Evolutionary conservation across 352 stramenopile species (phyloP).

Genomic region (Phytophthora citrophthora): DNA sequence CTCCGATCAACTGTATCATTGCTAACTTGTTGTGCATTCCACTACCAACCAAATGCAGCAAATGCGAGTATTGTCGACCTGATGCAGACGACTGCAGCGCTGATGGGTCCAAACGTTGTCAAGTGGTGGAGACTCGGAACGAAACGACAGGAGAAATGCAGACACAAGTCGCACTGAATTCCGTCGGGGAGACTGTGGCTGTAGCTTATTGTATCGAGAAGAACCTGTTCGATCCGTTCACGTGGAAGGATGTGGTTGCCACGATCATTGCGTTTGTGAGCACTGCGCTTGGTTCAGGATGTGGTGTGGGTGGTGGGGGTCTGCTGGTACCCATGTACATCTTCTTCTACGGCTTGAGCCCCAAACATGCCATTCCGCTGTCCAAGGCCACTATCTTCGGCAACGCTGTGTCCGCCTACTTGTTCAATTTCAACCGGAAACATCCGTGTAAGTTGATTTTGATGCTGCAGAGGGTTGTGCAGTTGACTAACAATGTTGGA

Average conservation of each 20-base stretch:
- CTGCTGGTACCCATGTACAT: constrained; percentile 98
- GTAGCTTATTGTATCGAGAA: constrained; percentile 84
- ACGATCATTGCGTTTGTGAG: constrained; percentile 81
- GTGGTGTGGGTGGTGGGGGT: constrained; percentile 93
- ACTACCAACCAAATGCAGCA: constrained; percentile 31
- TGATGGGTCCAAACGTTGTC: constrained; percentile 70
- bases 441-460: constrained; percentile 79
- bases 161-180: constrained; percentile 40
- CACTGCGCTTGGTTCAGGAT: constrained; percentile 90
- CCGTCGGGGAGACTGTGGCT: constrained; percentile 35
- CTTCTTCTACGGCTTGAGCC: constrained; percentile 91
- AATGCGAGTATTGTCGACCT: constrained; percentile 73
- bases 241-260: constrained; percentile 66
- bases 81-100: constrained; percentile 63
- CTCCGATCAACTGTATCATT: constrained; percentile 7
- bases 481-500: constrained; percentile 11
- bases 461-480: neutral
- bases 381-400: constrained; percentile 98
- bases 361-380: constrained; percentile 98
- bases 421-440: constrained; percentile 94
- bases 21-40: constrained; percentile 7
- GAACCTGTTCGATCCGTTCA: constrained; percentile 81
- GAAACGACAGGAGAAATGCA: constrained; percentile 44
- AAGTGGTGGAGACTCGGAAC: constrained; percentile 43
- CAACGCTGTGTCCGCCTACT: constrained; percentile 94